These are phyloP conservation scores for Pythium chondricola DNA, from an alignment of 352 stramenopile genomes.

Conservation along the genomic window DNA sequence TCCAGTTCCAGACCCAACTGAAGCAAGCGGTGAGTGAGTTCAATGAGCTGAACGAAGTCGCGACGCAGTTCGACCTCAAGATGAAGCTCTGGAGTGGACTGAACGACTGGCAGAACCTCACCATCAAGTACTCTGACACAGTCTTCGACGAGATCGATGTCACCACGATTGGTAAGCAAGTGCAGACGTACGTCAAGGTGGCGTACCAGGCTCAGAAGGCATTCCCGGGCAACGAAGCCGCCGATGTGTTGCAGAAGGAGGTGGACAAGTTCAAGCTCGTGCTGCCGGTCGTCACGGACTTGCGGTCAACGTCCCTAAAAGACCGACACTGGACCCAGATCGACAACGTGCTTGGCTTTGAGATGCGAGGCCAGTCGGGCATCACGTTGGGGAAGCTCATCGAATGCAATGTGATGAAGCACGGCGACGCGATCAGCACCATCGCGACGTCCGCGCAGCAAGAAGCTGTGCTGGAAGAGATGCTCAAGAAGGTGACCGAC, in stretches of 20 bases:
- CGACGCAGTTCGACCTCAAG: conserved; percentile 84
- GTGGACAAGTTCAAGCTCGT: conserved; percentile 90
- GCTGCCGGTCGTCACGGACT: conserved; percentile 67
- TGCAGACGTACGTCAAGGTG: conserved; percentile 85
- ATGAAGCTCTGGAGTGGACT: conserved; percentile 88
- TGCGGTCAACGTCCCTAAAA: conserved; percentile 57
- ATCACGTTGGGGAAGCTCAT: conserved; percentile 88
- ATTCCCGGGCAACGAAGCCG: conserved; percentile 81
- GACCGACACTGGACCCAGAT: conserved; percentile 78
- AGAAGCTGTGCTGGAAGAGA: conserved; percentile 89
- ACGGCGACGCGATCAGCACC: conserved; percentile 80
- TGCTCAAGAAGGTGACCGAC: conserved; percentile 91
- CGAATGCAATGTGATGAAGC: conserved; percentile 80
- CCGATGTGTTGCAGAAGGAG: conserved; percentile 70
- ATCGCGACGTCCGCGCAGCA: conserved; percentile 86
- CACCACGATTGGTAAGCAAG: conserved; percentile 79
- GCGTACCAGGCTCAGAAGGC: conserved; percentile 84
- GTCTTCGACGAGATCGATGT: conserved; percentile 90
- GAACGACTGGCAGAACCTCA: conserved; percentile 80
- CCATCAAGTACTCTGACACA: conserved; percentile 66
- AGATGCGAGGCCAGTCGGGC: conserved; percentile 70
- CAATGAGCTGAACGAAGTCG: conserved; percentile 84
- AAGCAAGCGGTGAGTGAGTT: conserved; percentile 87
- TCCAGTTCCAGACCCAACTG: conserved; percentile 85
- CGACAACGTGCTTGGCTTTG: conserved; percentile 78